phyloP scores from a whole-genome alignment of 192 early-diverging fungal species.

The Spizellomyces sp. region DNA sequence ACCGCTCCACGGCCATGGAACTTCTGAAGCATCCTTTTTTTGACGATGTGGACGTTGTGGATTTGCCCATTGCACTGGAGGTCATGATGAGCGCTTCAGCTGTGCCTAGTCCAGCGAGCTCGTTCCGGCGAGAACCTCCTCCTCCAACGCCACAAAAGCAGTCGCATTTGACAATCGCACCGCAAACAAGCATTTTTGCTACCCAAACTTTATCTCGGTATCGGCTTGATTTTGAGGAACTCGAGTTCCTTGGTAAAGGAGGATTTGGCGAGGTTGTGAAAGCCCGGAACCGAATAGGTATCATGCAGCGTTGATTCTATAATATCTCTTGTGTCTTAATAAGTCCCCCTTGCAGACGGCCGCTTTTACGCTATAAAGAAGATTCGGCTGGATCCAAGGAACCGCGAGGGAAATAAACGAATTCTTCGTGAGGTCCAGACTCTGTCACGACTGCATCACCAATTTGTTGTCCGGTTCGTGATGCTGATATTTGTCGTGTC shows the following conservation, averaged over 20 bases:
- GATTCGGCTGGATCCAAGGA: conserved; percentile 78
- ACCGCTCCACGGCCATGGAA: conserved; percentile 75
- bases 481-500: background rate
- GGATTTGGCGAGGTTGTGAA: conserved; percentile 97
- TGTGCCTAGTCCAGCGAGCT: conserved; percentile 47
- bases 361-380: conserved; percentile 92
- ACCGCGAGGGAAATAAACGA: conserved; percentile 76
- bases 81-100: conserved; percentile 30
- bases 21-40: conserved; percentile 75
- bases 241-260: conserved; percentile 57
- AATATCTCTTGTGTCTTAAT: background rate
- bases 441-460: conserved; percentile 83
- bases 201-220: conserved; percentile 42
- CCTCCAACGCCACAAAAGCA: conserved; percentile 21
- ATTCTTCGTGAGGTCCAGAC: conserved; percentile 91
- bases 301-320: conserved; percentile 45
- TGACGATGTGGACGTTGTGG: conserved; percentile 39
- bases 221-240: conserved; percentile 49
- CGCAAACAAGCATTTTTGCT: conserved; percentile 20
- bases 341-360: conserved; percentile 28
- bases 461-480: conserved; percentile 70
- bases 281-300: conserved; percentile 77
- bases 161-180: conserved; percentile 24
- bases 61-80: conserved; percentile 35
- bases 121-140: conserved; percentile 39